Base-by-base conservation (phyloP, 1,284 basidiomycete genomes). In the Sutorius eximius region DNA sequence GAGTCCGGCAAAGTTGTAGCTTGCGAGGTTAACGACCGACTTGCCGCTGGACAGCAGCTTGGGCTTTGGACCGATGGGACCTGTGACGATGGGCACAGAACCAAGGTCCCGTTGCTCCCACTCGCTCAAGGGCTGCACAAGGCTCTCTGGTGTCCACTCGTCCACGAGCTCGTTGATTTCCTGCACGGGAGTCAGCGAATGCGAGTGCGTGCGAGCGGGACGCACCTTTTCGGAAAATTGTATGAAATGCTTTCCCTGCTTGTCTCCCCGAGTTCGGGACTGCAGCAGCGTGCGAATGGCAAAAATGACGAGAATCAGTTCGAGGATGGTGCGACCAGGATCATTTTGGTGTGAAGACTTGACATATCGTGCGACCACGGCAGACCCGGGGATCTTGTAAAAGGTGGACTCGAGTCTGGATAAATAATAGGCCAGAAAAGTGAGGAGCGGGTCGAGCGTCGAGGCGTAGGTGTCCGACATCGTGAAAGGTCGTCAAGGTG, bases 101-200 rank as follows among this genome's bases (percentile, higher is more conserved):
- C 78, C 81, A 22, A 96, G 79, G 56, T 95, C 88, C 34, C 80
- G 75, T 53, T 83, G 77, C 65, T 95, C 91, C 52, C 75, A 74
- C 1, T 78, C 72, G 13, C 77, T 76, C 45, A 90, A 78, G 18
- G 84, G 83, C 33, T 81, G 80, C 7, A 83, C 87, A 4, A 99
- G 81, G 13, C 93, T 87, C 60, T 95, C 92, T 0, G 97, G 97
- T 11, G 79, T 79, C 92, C 95, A 99, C 70, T 99, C 97, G 55
- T 92, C 87, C 2, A 99, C 93, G 37, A 99, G 83, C 65, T 99
- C 96, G 69, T 98, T 89, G 56, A 98, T 88, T 86, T 99, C 97
- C 93, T 97, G 18, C 3, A 43, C 7, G 37, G 33, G 29, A 51
- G 38, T 53, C 16, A 46, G 49, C 36, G 37, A 12, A 34, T 16